Evolutionary conservation across 495 filamentous ascomycete genomes (phyloP), one percentile per base, ranked within the genome.

Genomic region (Podospora fimiseda): DNA sequence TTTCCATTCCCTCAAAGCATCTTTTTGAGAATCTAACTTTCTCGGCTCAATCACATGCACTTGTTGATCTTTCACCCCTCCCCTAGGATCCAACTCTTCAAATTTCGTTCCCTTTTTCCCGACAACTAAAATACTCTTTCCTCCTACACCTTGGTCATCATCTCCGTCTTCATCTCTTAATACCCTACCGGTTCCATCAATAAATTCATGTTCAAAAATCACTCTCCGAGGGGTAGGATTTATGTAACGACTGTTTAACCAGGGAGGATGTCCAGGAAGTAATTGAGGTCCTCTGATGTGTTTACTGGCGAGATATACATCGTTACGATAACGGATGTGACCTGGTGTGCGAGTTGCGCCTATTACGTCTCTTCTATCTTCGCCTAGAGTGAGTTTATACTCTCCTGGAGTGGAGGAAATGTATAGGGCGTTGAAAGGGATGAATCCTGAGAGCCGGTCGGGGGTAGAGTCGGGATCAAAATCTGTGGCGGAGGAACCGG

Each of bases 391-490:
- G 4, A 77, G 9, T 22, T 56, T 51, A 43, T 60, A 55, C 38
- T 48, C 58, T 3, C 64, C 64, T 13, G 74, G 75, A 18, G 69
- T 67, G 50, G 60, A 66, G n/a, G 68, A 64, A 13, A 68, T 45
- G 56, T 78, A 75, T 54, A 63, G 68, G 1, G 61, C 56, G 11
- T 70, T 60, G 51, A 77, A 72, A 11, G 76, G 72, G 9, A 75
- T 18, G 46, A 75, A 59, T 9, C 74, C 72, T 42, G 64, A 68
- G 19, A 77, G 65, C 4, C 76, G 71, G 24, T 65, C 55, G 1
- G 48, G 46, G 33, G 39, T 19, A 19, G 21, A 5, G 40, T 38
- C 14, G 7, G 33, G 24, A 22, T 51, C 51, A 33, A 13, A 41
- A 36, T 36, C 24, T 41, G 27, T 20, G 9, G 38, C 20, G 40